Base-by-base conservation (phyloP, 208 protist genomes). In the Strigomonas culicis region DNA sequence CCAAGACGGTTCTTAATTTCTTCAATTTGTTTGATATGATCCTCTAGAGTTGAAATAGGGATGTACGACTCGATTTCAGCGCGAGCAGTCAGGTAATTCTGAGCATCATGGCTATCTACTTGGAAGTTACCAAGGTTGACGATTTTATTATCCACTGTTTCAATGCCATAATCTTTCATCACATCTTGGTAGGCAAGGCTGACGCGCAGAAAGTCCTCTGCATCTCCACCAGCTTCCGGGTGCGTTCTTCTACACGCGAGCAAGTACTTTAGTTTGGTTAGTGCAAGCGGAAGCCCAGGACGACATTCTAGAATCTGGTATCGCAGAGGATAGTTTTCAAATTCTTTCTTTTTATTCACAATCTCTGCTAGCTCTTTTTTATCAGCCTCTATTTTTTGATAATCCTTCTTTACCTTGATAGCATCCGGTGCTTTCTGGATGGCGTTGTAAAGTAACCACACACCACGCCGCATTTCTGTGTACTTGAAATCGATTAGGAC, bases 141-240 rank as follows among this genome's bases (percentile, higher is more conserved):
- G 47, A 94, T 86, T 46, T 88, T 68, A 62, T 92, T 92, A 64
- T 92, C 84, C 0, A 91, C 80, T 15, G 84, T 92, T 59, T 94
- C 84, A 34, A 94, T 82, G 31, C 88, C 88, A 68, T 90, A 92
- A 63, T 94, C 88, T 67, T 92, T 91, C 82, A 94, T 89, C 24
- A 89, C 72, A 43, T 94, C 84, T 58, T 94, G 84, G 58, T 94
- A 94, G 1, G 88, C 88, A 10, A 94, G 70, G 55, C 75, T 88
- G 2, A 94, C 82, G 15, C 82, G 77, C 25, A 92, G 65, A 66
- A 94, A 94, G 13, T 67, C 61, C 58, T 91, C 88, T 6, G 82
- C 66, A 57, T 94, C 80, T n/a, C 88, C 88, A 19, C 88, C 88
- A 0, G 79, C 88, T 24, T 94, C 88, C 49, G 88, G 88, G 62